These are phyloP conservation scores for Phytophthora pluvialis DNA, from an alignment of 352 stramenopile species.

Conservation along the genomic window DNA sequence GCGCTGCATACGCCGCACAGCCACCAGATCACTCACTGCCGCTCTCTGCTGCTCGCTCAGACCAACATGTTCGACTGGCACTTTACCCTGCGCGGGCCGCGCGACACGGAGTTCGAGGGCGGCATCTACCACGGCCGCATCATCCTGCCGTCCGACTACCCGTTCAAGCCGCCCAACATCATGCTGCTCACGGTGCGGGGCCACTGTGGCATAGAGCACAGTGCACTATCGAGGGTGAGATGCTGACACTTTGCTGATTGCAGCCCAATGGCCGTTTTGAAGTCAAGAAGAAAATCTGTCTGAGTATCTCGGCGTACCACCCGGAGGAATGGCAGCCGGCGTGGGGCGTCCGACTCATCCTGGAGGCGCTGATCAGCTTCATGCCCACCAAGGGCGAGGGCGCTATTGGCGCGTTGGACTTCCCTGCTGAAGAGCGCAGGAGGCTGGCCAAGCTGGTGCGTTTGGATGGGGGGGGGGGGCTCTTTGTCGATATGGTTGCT, in stretches of 20 bases:
- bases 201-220: neutral
- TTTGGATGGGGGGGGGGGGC: neutral
- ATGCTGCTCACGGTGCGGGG: conserved; percentile 92
- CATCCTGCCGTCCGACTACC: conserved; percentile 93
- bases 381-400: conserved; percentile 92
- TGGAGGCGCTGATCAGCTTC: conserved; percentile 98
- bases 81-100: conserved; percentile 98
- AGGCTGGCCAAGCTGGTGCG: conserved; percentile 68
- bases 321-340: conserved; percentile 97
- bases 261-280: conserved; percentile 97
- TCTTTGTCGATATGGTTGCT: neutral
- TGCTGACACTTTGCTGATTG: conserved; percentile 7
- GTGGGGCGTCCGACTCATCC: conserved; percentile 95
- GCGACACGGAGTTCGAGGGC: conserved; percentile 96
- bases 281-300: conserved; percentile 98
- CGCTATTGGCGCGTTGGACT: conserved; percentile 85
- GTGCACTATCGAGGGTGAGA: neutral
- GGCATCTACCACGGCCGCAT: conserved; percentile 99
- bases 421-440: conserved; percentile 66
- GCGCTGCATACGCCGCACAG: too few relatives aligned
- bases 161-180: conserved; percentile 98
- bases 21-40: neutral
- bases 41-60: conserved; percentile 24
- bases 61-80: conserved; percentile 95
- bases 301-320: conserved; percentile 98